Base-by-base conservation (phyloP, 2,329 filamentous ascomycete species). In the Xylaria sp. region DNA sequence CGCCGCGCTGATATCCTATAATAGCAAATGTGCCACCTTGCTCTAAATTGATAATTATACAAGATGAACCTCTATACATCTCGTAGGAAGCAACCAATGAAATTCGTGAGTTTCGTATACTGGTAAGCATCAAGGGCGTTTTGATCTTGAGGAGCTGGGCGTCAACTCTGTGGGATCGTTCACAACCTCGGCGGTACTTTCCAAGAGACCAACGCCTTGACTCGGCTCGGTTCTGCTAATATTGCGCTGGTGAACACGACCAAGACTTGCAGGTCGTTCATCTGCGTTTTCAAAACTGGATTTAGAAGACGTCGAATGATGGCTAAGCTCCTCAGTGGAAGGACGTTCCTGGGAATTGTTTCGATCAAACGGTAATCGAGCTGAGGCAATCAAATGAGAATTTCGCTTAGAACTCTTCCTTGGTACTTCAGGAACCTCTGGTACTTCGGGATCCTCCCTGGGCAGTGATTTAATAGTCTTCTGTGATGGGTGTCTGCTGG, bases 391-490 rank as follows among this genome's bases (percentile, higher is more conserved):
- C 48, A 70, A 66, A 28, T 71, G 31, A 3, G 66, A 88, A 67
- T 85, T 80, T 67, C 90, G 86, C 76, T 89, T 89, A 0, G 92
- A 94, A 77, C 90, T 93, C 80, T 91, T 93, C 36, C 92, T 86
- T 2, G 92, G 92, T 38, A 94, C 86, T 7, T 86, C 83, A 0
- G 89, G 89, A 4, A 84, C 74, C n/a, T 59, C 79, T 74, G 66
- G 75, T 70, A 75, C 65, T n/a, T 74, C 72, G 51, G 54, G 31
- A 44, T 75, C 70, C 61, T 68, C 66, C 69, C 62, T 66, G 60
- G 74, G 72, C 67, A 74, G 59, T 48, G 71, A 77, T 62, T 71
- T 80, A 68, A 70, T 79, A 17, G 78, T 79, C 59, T 81, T 82
- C 70, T 80, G 75, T 61, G 79, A 77, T 38, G 78, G 68, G 46